These are phyloP conservation scores for Mortierella sp. DNA, from an alignment of 371 early-diverging fungal genomes.

Conservation along the genomic window DNA sequence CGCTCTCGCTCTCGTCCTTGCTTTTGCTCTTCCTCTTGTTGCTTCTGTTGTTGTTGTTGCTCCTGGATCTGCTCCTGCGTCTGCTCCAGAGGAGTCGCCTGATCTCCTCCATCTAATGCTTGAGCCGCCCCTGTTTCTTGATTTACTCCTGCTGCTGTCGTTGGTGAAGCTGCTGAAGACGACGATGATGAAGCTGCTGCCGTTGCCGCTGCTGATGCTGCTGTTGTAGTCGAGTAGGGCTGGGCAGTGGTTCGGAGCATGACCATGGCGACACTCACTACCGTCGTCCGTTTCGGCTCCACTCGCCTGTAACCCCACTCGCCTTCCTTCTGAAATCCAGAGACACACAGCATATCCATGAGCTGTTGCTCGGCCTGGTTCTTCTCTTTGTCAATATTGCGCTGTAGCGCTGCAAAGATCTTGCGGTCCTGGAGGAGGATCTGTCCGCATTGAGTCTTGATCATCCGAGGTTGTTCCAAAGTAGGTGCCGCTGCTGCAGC, in stretches of 20 bases:
- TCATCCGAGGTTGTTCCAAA: conserved; percentile 25
- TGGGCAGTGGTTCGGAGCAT: conserved; percentile 74
- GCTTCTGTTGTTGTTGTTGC: conserved; percentile 6
- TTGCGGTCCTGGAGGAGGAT: conserved; percentile 73
- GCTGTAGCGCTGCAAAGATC: conserved; percentile 82
- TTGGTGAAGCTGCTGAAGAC: neutral
- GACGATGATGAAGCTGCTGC: neutral
- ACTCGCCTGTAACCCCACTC: conserved; percentile 83
- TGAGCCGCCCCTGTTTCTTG: neutral
- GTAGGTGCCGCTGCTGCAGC: conserved; percentile 6
- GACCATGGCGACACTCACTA: conserved; percentile 82
- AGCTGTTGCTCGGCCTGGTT: conserved; percentile 87
- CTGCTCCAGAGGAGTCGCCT: neutral
- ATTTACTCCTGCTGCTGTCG: neutral
- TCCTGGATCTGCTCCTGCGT: neutral
- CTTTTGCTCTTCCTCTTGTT: neutral
- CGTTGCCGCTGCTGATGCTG: neutral
- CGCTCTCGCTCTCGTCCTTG: conserved; percentile 5
- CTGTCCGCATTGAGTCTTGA: conserved; percentile 77
- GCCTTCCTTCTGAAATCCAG: conserved; percentile 82
- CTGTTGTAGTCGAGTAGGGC: conserved; percentile 24
- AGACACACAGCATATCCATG: conserved; percentile 90
- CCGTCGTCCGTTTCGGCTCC: conserved; percentile 75
- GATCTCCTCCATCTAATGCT: neutral
- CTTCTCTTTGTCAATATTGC: conserved; percentile 77